phyloP scores from a whole-genome alignment of 441 rosid genomes.

The Populus hybrid region DNA sequence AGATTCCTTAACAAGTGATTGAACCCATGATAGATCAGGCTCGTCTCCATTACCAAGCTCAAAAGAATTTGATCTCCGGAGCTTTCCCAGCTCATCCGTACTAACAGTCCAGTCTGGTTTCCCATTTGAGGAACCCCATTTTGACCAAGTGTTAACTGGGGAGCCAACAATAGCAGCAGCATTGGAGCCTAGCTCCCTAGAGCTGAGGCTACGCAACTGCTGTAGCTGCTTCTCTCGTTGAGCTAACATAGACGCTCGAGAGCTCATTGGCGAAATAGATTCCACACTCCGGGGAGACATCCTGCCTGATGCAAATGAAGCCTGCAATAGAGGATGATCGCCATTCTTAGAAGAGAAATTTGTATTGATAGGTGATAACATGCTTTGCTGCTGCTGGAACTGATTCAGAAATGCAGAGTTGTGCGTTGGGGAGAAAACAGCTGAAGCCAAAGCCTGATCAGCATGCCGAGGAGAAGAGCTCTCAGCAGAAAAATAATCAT shows the following conservation, averaged over 20 bases:
- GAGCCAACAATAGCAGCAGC: slow-evolving; percentile 36
- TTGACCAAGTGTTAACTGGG: slow-evolving; percentile 33
- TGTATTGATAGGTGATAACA: slow-evolving; percentile 51
- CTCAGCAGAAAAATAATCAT: slow-evolving; percentile 55
- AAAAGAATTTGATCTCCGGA: slow-evolving; percentile 33
- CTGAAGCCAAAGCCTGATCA: slow-evolving; percentile 41
- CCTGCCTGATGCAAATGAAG: slow-evolving; percentile 47
- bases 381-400: slow-evolving; percentile 45
- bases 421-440: slow-evolving; percentile 48
- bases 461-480: slow-evolving; percentile 32
- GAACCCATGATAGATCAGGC: slow-evolving; percentile 50
- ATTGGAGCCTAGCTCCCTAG: slow-evolving; percentile 41
- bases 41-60: slow-evolving; percentile 33
- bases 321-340: slow-evolving; percentile 44
- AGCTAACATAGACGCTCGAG: slow-evolving; percentile 36
- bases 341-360: slow-evolving; percentile 43
- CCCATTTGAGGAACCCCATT: slow-evolving; percentile 28
- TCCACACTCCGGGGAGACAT: slow-evolving; percentile 55
- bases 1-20: slow-evolving; percentile 39
- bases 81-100: slow-evolving; percentile 28
- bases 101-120: slow-evolving; percentile 34
- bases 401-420: slow-evolving; percentile 47
- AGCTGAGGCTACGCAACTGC: slow-evolving; percentile 47
- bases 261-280: slow-evolving; percentile 50
- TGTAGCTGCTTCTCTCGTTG: slow-evolving; percentile 58